Evolutionary conservation across 2,329 filamentous ascomycete genomes (phyloP), one percentile per base, ranked within the genome.

Genomic region (Penicillium sp.): DNA sequence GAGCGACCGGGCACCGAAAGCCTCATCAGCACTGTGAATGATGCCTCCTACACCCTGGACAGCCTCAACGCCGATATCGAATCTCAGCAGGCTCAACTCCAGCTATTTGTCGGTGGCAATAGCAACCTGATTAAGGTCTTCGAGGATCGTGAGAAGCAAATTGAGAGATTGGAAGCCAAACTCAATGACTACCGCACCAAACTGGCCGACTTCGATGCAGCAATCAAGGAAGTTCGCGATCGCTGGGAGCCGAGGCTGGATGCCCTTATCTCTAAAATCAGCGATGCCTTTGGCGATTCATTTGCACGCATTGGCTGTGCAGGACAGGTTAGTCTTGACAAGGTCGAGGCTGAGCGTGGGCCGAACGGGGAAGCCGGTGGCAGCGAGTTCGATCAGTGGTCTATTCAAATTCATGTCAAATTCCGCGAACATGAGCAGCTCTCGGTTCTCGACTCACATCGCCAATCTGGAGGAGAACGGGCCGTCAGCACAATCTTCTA

Each of bases 401-500:
- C 88, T 1, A 85, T 98, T 52, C 85, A 95, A 65, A 94, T 98
- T 65, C 85, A 86, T 67, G 93, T 98, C 66, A 94, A 90, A 65
- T 98, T 98, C 74, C 85, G 91, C 46, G 85, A 91, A 63, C 82
- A 84, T 64, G 93, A 97, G 66, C 81, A 80, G 3, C 82, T 97
- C 4, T 88, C 91, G 52, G 76, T 90, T 28, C 83, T 98, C 25
- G 86, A 95, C 61, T 85, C 88, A 39, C 90, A 97, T 66, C 88
- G 93, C 5, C 93, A 98, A 68, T 97, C 91, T 1, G 93, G 93
- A 61, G 93, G 93, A 55, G 93, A 98, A 73, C 86, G 93, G 50
- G 89, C 93, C 25, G 91, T 98, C 24, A 95, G 89, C 24, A 98
- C 93, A 11, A 95, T 97, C 64, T 98, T 97, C 78, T 98, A 94